Conservation (phyloP, 805 yeast genomes). For the Candida lessepsii region DNA sequence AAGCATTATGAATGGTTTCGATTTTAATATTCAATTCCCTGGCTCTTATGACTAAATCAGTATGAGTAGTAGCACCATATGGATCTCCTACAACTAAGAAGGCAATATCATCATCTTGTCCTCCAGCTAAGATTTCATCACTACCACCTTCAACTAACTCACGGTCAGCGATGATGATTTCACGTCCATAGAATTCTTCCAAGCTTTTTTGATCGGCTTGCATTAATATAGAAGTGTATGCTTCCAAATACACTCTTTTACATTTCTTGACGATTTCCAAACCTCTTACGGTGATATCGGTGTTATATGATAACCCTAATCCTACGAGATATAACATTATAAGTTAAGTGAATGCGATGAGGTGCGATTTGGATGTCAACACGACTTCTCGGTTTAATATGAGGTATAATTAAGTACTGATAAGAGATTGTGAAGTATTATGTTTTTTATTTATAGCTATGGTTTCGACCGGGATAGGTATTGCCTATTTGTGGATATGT, state of each 20-base stretch:
- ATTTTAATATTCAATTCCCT: constrained; percentile 76
- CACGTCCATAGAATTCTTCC: constrained; percentile 82
- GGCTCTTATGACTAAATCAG: constrained; percentile 90
- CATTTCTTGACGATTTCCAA: constrained; percentile 79
- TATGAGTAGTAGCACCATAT: constrained; percentile 97
- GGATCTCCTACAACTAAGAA: constrained; percentile 97
- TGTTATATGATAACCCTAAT: constrained; percentile 81
- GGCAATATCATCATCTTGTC: constrained; percentile 81
- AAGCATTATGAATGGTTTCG: constrained; percentile 89
- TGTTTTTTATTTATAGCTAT: too few relatives aligned
- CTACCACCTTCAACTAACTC: constrained; percentile 90
- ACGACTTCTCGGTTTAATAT: too few relatives aligned
- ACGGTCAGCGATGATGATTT: constrained; percentile 86
- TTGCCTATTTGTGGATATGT: too few relatives aligned
- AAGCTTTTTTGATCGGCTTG: constrained; percentile 75
- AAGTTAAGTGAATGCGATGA: constrained; percentile 4
- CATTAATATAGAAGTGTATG: constrained; percentile 93
- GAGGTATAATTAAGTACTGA: too few relatives aligned
- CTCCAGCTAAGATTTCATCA: constrained; percentile 75
- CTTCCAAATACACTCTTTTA: constrained; percentile 90
- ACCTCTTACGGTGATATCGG: constrained; percentile 94
- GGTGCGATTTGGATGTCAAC: too few relatives aligned
- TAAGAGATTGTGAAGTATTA: too few relatives aligned
- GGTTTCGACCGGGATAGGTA: too few relatives aligned
- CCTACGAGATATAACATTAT: constrained; percentile 88